Conservation (phyloP, 2,329 filamentous ascomycete species). For the Chrysosporium keratinophilum region DNA sequence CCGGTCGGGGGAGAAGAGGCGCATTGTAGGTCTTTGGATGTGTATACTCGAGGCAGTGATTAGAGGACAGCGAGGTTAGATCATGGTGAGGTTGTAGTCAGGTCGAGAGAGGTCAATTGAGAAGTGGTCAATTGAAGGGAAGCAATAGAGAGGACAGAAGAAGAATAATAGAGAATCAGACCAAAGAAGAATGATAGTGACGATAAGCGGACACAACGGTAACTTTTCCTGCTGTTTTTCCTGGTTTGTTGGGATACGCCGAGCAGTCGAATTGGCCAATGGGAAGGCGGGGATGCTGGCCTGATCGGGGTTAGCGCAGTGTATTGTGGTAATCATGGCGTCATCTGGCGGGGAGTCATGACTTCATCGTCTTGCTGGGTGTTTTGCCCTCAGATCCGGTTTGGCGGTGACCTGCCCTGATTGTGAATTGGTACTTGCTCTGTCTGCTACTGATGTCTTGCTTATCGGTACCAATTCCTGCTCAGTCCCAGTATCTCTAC, state of each 20-base stretch:
- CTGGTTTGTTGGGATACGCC: constrained; percentile 7
- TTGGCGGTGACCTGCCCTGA: no score
- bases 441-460: no score
- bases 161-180: neutral
- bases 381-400: no score
- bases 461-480: no score
- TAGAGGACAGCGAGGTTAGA: no score
- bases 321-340: constrained; percentile 1
- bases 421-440: no score
- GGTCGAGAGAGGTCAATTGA: no score
- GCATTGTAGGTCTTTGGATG: neutral
- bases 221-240: neutral
- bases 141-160: no score
- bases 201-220: neutral
- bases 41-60: no score
- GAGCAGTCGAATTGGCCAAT: neutral
- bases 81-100: no score
- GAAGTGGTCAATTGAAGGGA: no score
- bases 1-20: neutral
- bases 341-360: neutral
- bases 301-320: neutral
- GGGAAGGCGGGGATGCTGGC: neutral
- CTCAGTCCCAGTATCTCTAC: no score
- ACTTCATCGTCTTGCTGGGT: neutral
- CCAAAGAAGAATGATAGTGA: neutral